Conservation (phyloP, 139 green algal species). For the Auxenochlorella protothecoides region DNA sequence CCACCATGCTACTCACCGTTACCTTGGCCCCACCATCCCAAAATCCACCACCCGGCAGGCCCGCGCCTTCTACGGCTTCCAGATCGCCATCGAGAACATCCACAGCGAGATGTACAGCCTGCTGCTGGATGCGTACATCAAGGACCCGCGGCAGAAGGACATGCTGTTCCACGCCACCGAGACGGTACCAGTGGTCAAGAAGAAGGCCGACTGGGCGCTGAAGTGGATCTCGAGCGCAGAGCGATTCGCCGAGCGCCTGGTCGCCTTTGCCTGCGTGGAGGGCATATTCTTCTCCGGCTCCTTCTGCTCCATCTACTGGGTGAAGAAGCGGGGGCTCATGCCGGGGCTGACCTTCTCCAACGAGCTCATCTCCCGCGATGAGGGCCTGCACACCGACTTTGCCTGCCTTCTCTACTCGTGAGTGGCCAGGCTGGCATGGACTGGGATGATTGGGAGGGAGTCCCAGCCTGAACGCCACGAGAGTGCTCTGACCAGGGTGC, state of each 20-base stretch:
- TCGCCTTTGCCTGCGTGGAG: constrained; percentile 94
- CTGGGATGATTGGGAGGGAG: no score
- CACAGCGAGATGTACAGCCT: constrained; percentile 99
- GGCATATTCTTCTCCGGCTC: constrained; percentile 97
- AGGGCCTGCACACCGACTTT: constrained; percentile 98
- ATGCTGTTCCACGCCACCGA: constrained; percentile 90
- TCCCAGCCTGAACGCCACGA: no score
- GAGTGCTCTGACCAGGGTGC: no score
- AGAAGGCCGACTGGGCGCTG: constrained; percentile 96
- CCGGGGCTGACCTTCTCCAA: constrained; percentile 98
- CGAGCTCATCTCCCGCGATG: constrained; percentile 94
- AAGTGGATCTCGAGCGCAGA: constrained; percentile 77
- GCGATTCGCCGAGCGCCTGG: constrained; percentile 80
- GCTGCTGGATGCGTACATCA: constrained; percentile 96
- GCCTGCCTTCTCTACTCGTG: constrained; percentile 88
- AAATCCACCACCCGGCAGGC: constrained; percentile 45
- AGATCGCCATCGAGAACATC: constrained; percentile 99
- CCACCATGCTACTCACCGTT: background rate
- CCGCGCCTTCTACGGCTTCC: constrained; percentile 97
- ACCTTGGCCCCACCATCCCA: background rate
- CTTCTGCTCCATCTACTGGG: constrained; percentile 98
- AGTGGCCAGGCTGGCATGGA: background rate
- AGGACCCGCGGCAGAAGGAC: constrained; percentile 62
- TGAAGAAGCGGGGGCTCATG: constrained; percentile 98
- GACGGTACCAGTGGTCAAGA: constrained; percentile 77